phyloP scores from a whole-genome alignment of 2,329 filamentous ascomycete genomes.

The Fusarium redolens region DNA sequence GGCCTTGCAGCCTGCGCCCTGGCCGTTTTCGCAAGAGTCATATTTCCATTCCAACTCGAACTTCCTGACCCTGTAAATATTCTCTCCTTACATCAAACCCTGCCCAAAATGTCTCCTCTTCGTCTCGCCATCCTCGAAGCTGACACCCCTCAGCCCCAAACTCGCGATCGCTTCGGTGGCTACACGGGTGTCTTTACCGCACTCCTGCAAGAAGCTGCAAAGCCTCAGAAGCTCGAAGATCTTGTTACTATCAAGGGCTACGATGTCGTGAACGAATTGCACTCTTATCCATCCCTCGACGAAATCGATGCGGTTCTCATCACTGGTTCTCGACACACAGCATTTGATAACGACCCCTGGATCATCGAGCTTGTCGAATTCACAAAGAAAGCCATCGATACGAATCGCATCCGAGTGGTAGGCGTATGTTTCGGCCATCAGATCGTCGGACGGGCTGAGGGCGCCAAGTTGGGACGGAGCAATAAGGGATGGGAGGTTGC shows the following conservation, averaged over 20 bases:
- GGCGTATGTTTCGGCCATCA: conserved; percentile 63
- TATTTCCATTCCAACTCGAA: not conserved
- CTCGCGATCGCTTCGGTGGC: conserved; percentile 72
- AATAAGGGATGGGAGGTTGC: conserved; percentile 59
- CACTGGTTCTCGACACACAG: conserved; percentile 74
- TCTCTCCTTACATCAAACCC: not conserved
- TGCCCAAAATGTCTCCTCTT: conserved; percentile 59
- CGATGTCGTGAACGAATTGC: conserved; percentile 74
- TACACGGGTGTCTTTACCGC: conserved; percentile 78
- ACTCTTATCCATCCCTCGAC: conserved; percentile 77
- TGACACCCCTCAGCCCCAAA: conserved; percentile 78
- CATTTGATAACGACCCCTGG: conserved; percentile 58
- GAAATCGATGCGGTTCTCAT: conserved; percentile 85
- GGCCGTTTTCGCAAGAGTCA: conserved; percentile 15
- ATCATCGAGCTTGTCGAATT: conserved; percentile 57
- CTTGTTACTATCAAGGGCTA: conserved; percentile 71
- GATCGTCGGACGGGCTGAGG: conserved; percentile 58
- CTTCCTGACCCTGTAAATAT: not conserved
- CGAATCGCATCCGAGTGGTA: conserved; percentile 70
- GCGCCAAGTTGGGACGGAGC: conserved; percentile 52
- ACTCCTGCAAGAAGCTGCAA: conserved; percentile 67
- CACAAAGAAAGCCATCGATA: conserved; percentile 47
- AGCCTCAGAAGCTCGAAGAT: conserved; percentile 55
- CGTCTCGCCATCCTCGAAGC: conserved; percentile 90
- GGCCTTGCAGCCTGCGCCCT: conserved; percentile 7